Evolutionary conservation across 345 rosid genomes (phyloP), one percentile per base, ranked within the genome.

Genomic region (Moringa oleifera): DNA sequence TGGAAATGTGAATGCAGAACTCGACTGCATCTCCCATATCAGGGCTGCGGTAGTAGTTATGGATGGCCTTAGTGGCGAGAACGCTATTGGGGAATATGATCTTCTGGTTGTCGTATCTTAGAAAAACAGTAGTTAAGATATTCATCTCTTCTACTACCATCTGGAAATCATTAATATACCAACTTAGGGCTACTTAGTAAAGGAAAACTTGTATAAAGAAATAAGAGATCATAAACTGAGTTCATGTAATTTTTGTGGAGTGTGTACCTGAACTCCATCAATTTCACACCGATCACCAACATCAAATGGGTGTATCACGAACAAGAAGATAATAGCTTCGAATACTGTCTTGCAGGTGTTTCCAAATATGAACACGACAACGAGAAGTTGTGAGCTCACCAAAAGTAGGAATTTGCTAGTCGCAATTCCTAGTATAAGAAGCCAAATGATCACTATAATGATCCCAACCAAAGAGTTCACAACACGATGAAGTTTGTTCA

Each of bases 111-210:
- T 93, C 97, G 0, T 55, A 76, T 79, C 95, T 73, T 45, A 93
- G 81, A 82, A 93, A 93, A n/a, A 90, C 68, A 0, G 96, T 87
- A 7, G 90, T 85, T 58, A 93, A 68, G 66, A 93, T 93, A 80
- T 90, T 93, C 96, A 93, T 93, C 79, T 93, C 98, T 75, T 93
- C 98, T 59, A 90, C 98, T n/a, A 90, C 37, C 88, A 90, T 18
- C 98, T 93, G 70, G 21, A 57, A 66, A 57, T 64, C 20, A 31
- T 62, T 52, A 12, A 22, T 46, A 33, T 20, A 52, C 24, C 4
- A 17, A 33, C 17, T 20, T 55, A 61, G 54, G 12, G n/a, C 62
- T 15, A 50, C 53, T 49, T 51, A 46, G 10, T 21, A 60, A 0
- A 37, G 36, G 11, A 58, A n/a, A 65, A 68, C 17, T 1, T 19